Base-by-base conservation (phyloP, 2,329 filamentous ascomycete genomes). In the Dactylellina leptospora region DNA sequence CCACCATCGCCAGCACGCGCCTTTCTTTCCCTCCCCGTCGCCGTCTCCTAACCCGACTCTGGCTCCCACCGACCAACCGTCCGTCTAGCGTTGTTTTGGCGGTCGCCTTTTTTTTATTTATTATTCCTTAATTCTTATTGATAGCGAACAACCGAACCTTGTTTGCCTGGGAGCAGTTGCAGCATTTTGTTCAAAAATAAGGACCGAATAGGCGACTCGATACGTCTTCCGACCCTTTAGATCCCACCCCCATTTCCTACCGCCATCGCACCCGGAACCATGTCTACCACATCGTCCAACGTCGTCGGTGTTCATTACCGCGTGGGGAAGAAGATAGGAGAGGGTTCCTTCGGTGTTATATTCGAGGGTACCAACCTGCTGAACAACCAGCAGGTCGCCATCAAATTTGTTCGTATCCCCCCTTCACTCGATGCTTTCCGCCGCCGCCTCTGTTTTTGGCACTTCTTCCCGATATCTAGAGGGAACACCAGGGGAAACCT, bases 261-360 rank as follows among this genome's bases (percentile, higher is more conserved):
- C 91, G 69, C 93, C 91, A 75, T 90, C 36, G 36, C 18, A 11
- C 13, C 48, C 45, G 64, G 38, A 54, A 53, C 59, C 44, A 71
- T 71, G 66, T 71, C 66, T 50, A 71, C 66, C 44, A 71, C 66
- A 72, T 95, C 91, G 75, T 96, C 92, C 74, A 97, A 97, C 82
- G 95, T 99, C 77, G 95, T 97, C 78, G 95, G 95, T 80, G 95
- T 99, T 76, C 95, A 99, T 83, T 99, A 99, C 82, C 87, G 95
- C 76, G 95, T 99, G 76, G 95, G 95, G 78, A 97, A 97, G 87
- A 99, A 99, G 85, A 97, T 99, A 77, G 95, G 95, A 81, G 95
- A 97, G 86, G 93, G 93, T 75, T 96, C 92, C 38, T 97, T 97
- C 79, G 93, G 93, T 84, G 95, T 97, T 77, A 97, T 97, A 80